Base-by-base conservation (phyloP, 208 protist genomes). In the Angomonas desouzai region DNA sequence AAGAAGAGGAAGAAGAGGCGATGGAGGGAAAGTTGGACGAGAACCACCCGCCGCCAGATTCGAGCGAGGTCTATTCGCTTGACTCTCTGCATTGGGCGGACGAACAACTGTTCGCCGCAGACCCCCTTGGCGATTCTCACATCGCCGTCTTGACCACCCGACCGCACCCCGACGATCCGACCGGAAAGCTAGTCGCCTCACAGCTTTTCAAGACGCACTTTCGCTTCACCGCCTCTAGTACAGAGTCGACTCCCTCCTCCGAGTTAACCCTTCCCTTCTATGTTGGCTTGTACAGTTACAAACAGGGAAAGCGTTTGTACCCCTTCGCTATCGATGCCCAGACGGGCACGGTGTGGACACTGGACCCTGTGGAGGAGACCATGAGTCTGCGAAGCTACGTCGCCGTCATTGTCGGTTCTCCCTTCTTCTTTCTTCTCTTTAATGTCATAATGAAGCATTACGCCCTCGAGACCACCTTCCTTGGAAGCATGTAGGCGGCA, bases 251-350 rank as follows among this genome's bases (percentile, higher is more conserved):
- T 0, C 61, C 38, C n/a, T 36, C n/a, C 29, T 56, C 40, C 28
- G 13, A 40, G 10, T 11, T 47, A 0, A 64, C 47, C 11, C 48
- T 81, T 10, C 75, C 75, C 34, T 81, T 81, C 27, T 76, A 74
- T 28, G 57, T 55, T 3, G 75, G 75, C 0, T 18, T 33, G 53
- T 81, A 67, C 45, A 59, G 32, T 4, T 81, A 81, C 60, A 76
- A 81, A 30, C 57, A 59, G 9, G 34, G 55, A 30, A 59, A 33
- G 51, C 0, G 25, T 32, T 11, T 55, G 34, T 2, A 64, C 61
- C 3, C 43, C 40, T 83, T 79, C 29, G 64, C 70, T 11, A 55
- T 83, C 16, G 77, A 83, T 38, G 77, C 66, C 22, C 77, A 83
- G 57, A 83, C 66, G 1, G 63, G 73, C 0, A 13, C 56, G 4